Evolutionary conservation across 2,329 filamentous ascomycete genomes (phyloP), one percentile per base, ranked within the genome.

Genomic region (Cordyceps cicadae): DNA sequence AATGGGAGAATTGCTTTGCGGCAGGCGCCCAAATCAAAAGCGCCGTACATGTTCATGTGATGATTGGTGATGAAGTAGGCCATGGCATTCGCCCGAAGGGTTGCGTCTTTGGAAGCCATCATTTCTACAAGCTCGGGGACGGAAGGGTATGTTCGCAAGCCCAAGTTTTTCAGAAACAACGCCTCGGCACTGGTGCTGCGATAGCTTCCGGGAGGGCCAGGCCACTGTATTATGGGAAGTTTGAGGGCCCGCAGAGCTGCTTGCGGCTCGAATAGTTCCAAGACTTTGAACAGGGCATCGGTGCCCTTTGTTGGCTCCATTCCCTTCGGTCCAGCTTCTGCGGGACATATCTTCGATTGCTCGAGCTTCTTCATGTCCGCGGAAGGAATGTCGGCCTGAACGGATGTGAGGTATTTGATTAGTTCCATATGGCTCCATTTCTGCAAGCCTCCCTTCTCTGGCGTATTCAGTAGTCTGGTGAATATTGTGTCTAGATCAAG

Each of bases 401-500:
- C 94, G 9, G 92, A 96, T 12, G 93, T 85, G 49, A 99, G 82
- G 67, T 99, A 99, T 67, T 92, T 93, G 73, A 99, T 92, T 29
- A 99, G 79, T 70, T 99, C 93, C 63, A 96, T 86, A 70, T 97
- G 93, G 62, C 91, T 97, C 90, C 90, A 96, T 71, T 87, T 86
- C 63, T 81, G 81, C 29, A 81, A 81, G n/a, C 79, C 77, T 11
- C 72, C 72, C 15, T 80, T 76, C 0, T 77, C 69, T 0, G 85
- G 78, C 17, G 82, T 80, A 56, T 82, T 86, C 66, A 97, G 81
- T 49, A 99, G 81, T 50, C 93, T 84, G 26, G 89, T 88, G 68
- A 99, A 97, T 34, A 99, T 95, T 34, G 95, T 93, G 37, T 91
- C 91, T 2, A 99, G 78, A 66, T 99, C 94, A 21, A 99, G 87